Conservation (phyloP, 2,329 filamentous ascomycete species). For the Endothia cerciana region DNA sequence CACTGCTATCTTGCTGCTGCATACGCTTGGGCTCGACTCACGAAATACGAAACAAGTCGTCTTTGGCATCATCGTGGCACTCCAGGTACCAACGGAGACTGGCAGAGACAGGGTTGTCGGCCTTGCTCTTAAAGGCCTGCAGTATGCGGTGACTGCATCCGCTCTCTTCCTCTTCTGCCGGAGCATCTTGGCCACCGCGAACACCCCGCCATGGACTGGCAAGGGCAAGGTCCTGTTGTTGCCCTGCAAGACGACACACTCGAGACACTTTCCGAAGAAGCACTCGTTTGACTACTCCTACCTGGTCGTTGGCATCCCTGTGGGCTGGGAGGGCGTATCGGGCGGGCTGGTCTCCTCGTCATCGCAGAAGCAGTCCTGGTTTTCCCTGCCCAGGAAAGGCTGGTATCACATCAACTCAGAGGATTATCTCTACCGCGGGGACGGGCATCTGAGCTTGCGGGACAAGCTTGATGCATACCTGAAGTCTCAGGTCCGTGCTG, state of each 20-base stretch:
- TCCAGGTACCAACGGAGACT: background rate
- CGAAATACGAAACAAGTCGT: constrained; percentile 18
- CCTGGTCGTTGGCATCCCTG: constrained; percentile 68
- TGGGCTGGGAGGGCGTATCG: constrained; percentile 62
- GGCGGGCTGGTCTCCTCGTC: constrained; percentile 59
- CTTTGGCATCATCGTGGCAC: constrained; percentile 11
- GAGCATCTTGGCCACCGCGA: constrained; percentile 11
- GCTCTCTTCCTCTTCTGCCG: constrained; percentile 7
- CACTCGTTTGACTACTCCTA: constrained; percentile 74
- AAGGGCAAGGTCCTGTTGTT: constrained; percentile 56
- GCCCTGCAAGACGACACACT: constrained; percentile 67
- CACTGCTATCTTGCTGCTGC: constrained; percentile 2
- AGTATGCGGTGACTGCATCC: constrained; percentile 12
- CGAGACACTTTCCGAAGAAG: constrained; percentile 67
- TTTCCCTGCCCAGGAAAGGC: constrained; percentile 29
- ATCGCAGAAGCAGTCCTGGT: constrained; percentile 31
- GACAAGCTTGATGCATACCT: constrained; percentile 67
- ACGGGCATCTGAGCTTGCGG: constrained; percentile 56
- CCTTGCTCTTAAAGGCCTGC: background rate
- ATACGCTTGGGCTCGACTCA: constrained; percentile 20
- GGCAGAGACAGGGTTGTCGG: background rate
- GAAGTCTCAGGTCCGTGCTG: constrained; percentile 52
- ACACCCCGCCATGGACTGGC: constrained; percentile 22
- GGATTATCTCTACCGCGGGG: constrained; percentile 64
- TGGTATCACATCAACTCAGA: constrained; percentile 65